These are phyloP conservation scores for Colletotrichum somersetense DNA, from an alignment of 2,329 filamentous ascomycete genomes.

Conservation along the genomic window DNA sequence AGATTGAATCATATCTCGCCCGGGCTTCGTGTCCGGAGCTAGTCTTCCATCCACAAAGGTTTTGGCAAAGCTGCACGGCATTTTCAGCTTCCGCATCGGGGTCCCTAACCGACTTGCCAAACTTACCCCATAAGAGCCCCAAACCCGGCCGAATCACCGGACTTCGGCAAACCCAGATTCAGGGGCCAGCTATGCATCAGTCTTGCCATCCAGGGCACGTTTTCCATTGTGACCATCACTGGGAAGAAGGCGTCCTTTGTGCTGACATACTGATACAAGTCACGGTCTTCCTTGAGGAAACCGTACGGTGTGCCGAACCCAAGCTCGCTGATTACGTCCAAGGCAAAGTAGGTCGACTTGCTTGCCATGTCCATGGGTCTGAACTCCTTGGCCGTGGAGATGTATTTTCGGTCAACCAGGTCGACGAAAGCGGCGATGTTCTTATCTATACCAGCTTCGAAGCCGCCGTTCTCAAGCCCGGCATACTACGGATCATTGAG, in stretches of 20 bases:
- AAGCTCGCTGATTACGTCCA: conserved; percentile 48
- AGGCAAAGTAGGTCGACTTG: conserved; percentile 38
- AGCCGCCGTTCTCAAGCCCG: conserved; percentile 36
- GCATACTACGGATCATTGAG: conserved; percentile 22
- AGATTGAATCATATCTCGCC: conserved; percentile 50
- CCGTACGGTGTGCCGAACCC: conserved; percentile 48
- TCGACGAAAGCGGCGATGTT: conserved; percentile 30
- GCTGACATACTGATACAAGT: conserved; percentile 45
- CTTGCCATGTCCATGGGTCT: conserved; percentile 40
- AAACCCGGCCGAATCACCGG: conserved; percentile 51
- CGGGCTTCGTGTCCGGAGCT: conserved; percentile 45
- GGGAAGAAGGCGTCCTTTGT: conserved; percentile 40
- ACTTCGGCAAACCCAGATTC: conserved; percentile 44
- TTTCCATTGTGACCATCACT: conserved; percentile 43
- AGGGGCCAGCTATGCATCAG: conserved; percentile 44
- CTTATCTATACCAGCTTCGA: conserved; percentile 38
- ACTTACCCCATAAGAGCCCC: conserved; percentile 48
- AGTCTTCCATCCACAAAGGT: conserved; percentile 48
- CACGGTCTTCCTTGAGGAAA: conserved; percentile 45
- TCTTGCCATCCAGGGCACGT: conserved; percentile 45
- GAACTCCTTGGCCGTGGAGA: conserved; percentile 34
- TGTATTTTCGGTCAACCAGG: conserved; percentile 39
- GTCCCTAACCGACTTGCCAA: not conserved
- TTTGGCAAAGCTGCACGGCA: conserved; percentile 45
- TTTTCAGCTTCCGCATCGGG: not conserved